Conservation (phyloP, 2,329 filamentous ascomycete species). For the Penicillium griseofulvum region DNA sequence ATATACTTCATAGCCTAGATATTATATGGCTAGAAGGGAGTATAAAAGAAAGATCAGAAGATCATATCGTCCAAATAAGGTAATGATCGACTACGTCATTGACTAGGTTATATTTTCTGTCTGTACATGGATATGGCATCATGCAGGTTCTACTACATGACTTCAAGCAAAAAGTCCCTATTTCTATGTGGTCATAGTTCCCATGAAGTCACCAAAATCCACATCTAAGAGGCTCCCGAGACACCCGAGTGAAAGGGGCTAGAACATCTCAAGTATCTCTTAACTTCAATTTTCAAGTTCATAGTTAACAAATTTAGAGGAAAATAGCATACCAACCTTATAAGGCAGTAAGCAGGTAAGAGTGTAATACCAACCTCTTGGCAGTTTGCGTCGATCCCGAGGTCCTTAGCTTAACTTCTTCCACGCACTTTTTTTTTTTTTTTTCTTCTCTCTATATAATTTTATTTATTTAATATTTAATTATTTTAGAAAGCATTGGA, state of each 20-base stretch:
- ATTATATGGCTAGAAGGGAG: neutral
- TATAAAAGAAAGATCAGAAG: neutral
- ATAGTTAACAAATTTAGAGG: neutral
- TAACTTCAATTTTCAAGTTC: neutral
- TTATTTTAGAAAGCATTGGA: constrained; percentile 14
- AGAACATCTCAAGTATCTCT: too few species aligned
- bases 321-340: too few species aligned
- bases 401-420: neutral
- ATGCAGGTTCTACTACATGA: neutral
- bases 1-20: neutral
- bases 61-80: constrained; percentile 7
- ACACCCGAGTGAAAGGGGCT: constrained; percentile 10
- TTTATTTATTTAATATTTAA: neutral
- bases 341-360: too few species aligned
- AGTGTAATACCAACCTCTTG: neutral
- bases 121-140: neutral
- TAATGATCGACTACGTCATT: constrained; percentile 25
- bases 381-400: neutral
- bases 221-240: constrained; percentile 13
- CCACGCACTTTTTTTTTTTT: neutral
- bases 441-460: neutral
- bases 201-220: constrained; percentile 1
- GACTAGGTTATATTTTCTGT: neutral
- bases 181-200: neutral
- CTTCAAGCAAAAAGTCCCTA: too few species aligned